Conservation (phyloP, 208 protist genomes). For the Trypanosoma theileri region DNA sequence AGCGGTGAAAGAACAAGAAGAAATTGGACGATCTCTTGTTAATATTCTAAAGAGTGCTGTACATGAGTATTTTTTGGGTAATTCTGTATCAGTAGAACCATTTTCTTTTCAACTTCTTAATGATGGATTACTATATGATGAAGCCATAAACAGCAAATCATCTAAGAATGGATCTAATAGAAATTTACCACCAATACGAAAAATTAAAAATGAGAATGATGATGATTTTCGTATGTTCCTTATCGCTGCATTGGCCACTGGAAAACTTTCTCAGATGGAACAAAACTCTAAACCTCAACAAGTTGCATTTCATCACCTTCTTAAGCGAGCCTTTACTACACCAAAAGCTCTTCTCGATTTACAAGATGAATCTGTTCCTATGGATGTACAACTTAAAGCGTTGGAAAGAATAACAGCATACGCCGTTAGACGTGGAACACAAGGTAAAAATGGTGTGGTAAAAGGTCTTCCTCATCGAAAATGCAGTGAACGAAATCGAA, state of each 20-base stretch:
- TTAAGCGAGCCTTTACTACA: slow-evolving; percentile 13
- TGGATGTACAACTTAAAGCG: slow-evolving; percentile 32
- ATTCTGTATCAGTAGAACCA: not conserved
- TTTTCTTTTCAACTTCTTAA: slow-evolving; percentile 12
- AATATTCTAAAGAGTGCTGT: slow-evolving; percentile 11
- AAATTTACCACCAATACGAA: too few species aligned
- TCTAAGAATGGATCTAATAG: not conserved
- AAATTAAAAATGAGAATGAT: not conserved
- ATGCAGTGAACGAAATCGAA: not conserved
- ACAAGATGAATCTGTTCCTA: slow-evolving; percentile 21
- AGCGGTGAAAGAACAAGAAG: not conserved
- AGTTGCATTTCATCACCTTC: slow-evolving; percentile 11
- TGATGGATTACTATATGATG: not conserved
- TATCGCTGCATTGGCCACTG: slow-evolving; percentile 18
- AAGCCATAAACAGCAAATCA: not conserved
- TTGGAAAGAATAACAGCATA: slow-evolving; percentile 26
- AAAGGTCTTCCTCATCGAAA: slow-evolving; percentile 9
- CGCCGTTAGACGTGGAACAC: not conserved
- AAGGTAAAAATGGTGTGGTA: not conserved
- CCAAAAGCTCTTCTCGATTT: slow-evolving; percentile 25
- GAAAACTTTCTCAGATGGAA: not conserved
- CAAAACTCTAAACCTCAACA: not conserved
- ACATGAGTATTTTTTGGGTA: slow-evolving; percentile 12
- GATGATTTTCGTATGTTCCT: slow-evolving; percentile 1
- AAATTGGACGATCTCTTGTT: slow-evolving; percentile 8